Evolutionary conservation across 1,284 basidiomycete genomes (phyloP).

Genomic region (Boletus smithii): DNA sequence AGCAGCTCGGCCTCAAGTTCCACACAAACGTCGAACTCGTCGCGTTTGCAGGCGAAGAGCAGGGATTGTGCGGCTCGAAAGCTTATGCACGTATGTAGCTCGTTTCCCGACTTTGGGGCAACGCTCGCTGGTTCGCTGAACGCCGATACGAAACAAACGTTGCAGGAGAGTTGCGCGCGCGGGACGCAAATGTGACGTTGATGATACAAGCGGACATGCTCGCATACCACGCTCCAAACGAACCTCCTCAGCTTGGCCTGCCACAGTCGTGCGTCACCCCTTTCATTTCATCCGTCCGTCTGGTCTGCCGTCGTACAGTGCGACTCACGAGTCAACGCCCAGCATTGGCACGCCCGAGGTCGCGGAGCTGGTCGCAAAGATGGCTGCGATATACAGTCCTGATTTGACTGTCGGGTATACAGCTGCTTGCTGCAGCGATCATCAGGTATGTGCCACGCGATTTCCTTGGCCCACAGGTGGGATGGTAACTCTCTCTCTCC

Average conservation of each 20-base stretch:
- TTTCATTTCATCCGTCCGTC: too few relatives aligned
- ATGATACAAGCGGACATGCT: constrained; percentile 91
- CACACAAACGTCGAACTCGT: constrained; percentile 65
- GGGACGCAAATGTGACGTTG: constrained; percentile 65
- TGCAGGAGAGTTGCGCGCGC: constrained; percentile 56
- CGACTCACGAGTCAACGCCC: too few relatives aligned
- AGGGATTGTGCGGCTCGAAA: constrained; percentile 62
- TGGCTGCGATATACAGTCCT: constrained; percentile 75
- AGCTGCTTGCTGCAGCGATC: constrained; percentile 82
- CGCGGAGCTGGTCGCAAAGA: constrained; percentile 66
- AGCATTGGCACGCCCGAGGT: constrained; percentile 81
- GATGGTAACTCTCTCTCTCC: too few relatives aligned
- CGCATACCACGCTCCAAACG: constrained; percentile 69
- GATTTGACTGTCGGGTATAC: constrained; percentile 80
- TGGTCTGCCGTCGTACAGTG: too few relatives aligned
- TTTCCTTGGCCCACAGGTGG: too few relatives aligned
- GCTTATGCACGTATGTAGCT: constrained; percentile 58
- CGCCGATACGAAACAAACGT: too few relatives aligned
- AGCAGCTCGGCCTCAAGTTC: constrained; percentile 58
- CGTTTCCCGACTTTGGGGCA: too few relatives aligned
- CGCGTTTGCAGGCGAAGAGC: constrained; percentile 72
- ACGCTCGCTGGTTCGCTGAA: too few relatives aligned
- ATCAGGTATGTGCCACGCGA: constrained; percentile 48
- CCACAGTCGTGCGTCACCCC: constrained; percentile 50
- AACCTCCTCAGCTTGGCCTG: constrained; percentile 78